Evolutionary conservation across 2,329 filamentous ascomycete genomes (phyloP), one percentile per base, ranked within the genome.

Genomic region (Aspergillus pseudoterreus): DNA sequence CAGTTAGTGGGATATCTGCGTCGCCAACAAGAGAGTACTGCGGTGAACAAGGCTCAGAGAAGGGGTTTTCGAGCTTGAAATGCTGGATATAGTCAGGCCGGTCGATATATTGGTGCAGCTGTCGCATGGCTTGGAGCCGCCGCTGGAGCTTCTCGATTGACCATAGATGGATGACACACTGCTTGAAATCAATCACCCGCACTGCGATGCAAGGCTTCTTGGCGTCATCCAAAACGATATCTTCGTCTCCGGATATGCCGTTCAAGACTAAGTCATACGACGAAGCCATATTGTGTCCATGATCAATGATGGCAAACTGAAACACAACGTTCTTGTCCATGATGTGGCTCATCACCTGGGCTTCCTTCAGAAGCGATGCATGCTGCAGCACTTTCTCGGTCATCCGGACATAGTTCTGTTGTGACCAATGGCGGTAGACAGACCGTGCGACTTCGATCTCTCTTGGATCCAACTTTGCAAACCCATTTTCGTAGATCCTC

Each of bases 221-320:
- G 1, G 88, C 83, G 57, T 86, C 83, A 53, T 95, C 90, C 6
- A 99, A 80, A 15, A 87, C 85, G 30, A 87, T 77, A 63, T 96
- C 92, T 21, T 92, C 90, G 69, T 97, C 92, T 9, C 86, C 84
- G 1, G 88, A 87, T 39, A 96, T 85, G 17, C 90, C 92, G 63
- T 95, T 96, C 39, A 99, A 79, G 3, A 97, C 91, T 73, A 99
- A 87, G 70, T 99, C 94, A 71, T 99, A 99, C 1, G 92, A 95
- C 3, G 94, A 99, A 61, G 88, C 92, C 59, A 95, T 81, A 19
- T 85, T 85, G 64, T 99, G 92, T 1, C 94, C 94, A 56, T 87
- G 78, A 63, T 96, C 92, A 30, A 97, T 84, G 50, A 96, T 85
- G 11, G 90, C 87, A 67, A 97, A 99, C 69, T 99, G 94, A 68